phyloP scores from a whole-genome alignment of 805 yeast species.

The Cyberlindnera bimundalis region DNA sequence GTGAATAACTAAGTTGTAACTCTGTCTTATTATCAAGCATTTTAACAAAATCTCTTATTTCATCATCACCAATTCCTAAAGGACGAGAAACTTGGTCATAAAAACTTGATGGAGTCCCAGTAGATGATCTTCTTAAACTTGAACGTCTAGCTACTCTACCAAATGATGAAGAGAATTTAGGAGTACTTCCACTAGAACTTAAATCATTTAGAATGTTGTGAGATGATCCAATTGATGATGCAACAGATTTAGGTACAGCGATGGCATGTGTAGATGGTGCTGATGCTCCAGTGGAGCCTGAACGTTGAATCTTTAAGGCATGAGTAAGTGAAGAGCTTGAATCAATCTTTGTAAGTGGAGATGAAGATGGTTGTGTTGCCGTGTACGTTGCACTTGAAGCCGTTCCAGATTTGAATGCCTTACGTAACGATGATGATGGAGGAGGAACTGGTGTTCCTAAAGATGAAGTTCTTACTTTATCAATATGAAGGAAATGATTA shows the following conservation, averaged over 20 bases:
- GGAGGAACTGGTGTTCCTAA: constrained; percentile 5
- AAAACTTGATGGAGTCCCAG: constrained; percentile 29
- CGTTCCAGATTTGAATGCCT: constrained; percentile 33
- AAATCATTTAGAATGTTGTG: constrained; percentile 21
- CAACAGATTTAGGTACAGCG: constrained; percentile 29
- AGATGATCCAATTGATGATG: constrained; percentile 25
- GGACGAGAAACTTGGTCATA: constrained; percentile 22
- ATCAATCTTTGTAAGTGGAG: constrained; percentile 38
- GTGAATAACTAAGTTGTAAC: constrained; percentile 33
- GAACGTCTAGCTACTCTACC: constrained; percentile 62
- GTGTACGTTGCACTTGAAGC: constrained; percentile 28
- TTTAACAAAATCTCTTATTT: constrained; percentile 65
- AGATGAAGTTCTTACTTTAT: constrained; percentile 25
- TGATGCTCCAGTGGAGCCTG: constrained; percentile 28
- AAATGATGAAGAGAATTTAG: constrained; percentile 69
- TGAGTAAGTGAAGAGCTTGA: constrained; percentile 42
- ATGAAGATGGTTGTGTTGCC: constrained; percentile 26
- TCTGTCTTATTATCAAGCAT: constrained; percentile 65
- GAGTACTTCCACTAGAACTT: constrained; percentile 43
- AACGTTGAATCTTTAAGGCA: constrained; percentile 37
- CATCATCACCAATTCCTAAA: constrained; percentile 39
- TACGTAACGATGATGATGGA: constrained; percentile 22
- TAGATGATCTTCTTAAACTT: constrained; percentile 34
- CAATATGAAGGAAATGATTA: constrained; percentile 51
- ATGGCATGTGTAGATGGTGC: constrained; percentile 4